A percentile compares a stretch with the other conserved stretches of the same genome.
Evolutionary conservation across 495 filamentous ascomycete species (phyloP).

Genomic region (Oidiodendron maius): DNA sequence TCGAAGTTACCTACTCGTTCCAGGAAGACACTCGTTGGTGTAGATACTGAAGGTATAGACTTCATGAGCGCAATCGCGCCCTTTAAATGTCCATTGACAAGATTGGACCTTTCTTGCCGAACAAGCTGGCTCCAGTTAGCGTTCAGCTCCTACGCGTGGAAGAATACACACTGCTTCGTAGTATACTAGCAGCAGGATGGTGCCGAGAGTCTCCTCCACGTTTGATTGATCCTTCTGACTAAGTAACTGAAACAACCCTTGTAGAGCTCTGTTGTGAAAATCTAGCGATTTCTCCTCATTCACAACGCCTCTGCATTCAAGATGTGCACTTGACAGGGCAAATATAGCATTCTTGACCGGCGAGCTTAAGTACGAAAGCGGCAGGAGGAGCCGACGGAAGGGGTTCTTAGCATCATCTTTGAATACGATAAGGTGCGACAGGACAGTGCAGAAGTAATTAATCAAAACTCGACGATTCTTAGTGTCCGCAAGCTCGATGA

Average conservation of each 20-base stretch:
- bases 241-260: slow-evolving; percentile 50
- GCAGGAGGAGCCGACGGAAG: slow-evolving; percentile 54
- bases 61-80: slow-evolving; percentile 55
- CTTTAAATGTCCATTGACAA: slow-evolving; percentile 54
- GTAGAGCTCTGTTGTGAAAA: slow-evolving; percentile 53
- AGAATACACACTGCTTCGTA: slow-evolving; percentile 50
- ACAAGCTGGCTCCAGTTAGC: slow-evolving; percentile 42
- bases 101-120: slow-evolving; percentile 48
- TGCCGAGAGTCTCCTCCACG: slow-evolving; percentile 51
- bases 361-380: slow-evolving; percentile 45
- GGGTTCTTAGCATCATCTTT: slow-evolving; percentile 57
- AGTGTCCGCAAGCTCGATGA: slow-evolving; percentile 49
- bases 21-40: slow-evolving; percentile 47
- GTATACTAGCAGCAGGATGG: slow-evolving; percentile 57
- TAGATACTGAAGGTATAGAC: slow-evolving; percentile 36
- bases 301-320: slow-evolving; percentile 50
- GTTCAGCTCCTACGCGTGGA: neutral
- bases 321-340: slow-evolving; percentile 51
- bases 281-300: slow-evolving; percentile 51
- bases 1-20: slow-evolving; percentile 42
- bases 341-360: slow-evolving; percentile 54
- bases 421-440: slow-evolving; percentile 58
- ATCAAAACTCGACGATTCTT: slow-evolving; percentile 49
- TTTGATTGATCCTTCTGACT: slow-evolving; percentile 42
- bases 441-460: slow-evolving; percentile 57